phyloP scores from a whole-genome alignment of 208 protist genomes.

The Tetramitus jugosus region DNA sequence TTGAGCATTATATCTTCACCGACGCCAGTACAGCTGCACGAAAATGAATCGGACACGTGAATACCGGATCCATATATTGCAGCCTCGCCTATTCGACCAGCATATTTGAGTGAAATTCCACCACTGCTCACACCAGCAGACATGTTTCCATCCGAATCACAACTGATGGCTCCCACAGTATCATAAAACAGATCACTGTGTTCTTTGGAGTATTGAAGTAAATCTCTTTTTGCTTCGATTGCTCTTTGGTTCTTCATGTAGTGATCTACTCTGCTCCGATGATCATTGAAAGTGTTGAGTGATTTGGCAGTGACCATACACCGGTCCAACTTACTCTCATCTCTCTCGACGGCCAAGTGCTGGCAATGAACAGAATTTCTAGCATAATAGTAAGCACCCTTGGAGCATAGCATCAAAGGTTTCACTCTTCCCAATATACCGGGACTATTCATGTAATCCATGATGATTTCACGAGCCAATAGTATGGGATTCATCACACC shows the following conservation, averaged over 20 bases:
- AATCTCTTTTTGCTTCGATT: neutral
- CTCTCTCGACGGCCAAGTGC: neutral
- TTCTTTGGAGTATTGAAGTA: neutral
- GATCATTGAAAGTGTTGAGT: neutral
- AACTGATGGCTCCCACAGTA: neutral
- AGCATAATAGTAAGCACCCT: neutral
- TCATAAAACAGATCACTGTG: neutral
- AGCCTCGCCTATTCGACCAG: constrained; percentile 1
- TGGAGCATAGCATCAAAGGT: neutral
- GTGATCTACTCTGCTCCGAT: neutral
- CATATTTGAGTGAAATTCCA: neutral
- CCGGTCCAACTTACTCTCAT: neutral
- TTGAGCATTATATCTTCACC: constrained; percentile 11
- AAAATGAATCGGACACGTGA: neutral
- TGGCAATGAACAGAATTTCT: neutral
- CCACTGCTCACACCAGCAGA: neutral
- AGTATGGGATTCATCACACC: constrained; percentile 1
- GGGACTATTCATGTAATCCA: neutral
- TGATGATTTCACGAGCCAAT: neutral
- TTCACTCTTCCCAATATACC: neutral
- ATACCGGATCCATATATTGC: neutral
- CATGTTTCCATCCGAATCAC: neutral
- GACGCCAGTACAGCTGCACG: neutral
- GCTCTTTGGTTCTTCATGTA: neutral
- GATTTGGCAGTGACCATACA: neutral